phyloP scores from a whole-genome alignment of 805 yeast genomes.

The Kluyveromyces nonfermentans region DNA sequence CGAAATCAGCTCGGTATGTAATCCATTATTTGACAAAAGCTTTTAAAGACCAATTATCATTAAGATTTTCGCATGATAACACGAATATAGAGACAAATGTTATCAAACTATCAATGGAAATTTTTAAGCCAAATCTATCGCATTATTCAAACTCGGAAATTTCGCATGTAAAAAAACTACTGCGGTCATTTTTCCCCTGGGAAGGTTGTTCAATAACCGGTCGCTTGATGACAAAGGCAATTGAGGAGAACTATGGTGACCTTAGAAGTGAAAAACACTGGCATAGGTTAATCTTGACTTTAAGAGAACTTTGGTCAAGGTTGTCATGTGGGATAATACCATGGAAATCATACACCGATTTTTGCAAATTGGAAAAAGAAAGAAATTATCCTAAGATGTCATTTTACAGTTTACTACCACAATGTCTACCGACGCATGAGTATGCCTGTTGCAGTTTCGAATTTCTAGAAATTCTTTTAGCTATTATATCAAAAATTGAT shows the following conservation, averaged over 20 bases:
- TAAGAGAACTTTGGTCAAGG: conserved; percentile 29
- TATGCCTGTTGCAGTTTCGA: conserved; percentile 31
- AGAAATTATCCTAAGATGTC: conserved; percentile 21
- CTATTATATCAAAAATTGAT: conserved; percentile 25
- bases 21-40: conserved; percentile 28
- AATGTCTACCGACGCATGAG: conserved; percentile 28
- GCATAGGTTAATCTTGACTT: conserved; percentile 18
- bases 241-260: conserved; percentile 12
- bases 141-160: conserved; percentile 28
- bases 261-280: conserved; percentile 12
- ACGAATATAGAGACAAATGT: conserved; percentile 8
- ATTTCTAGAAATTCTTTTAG: conserved; percentile 28
- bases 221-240: conserved; percentile 18
- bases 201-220: conserved; percentile 32
- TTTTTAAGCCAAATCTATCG: conserved; percentile 30
- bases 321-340: conserved; percentile 30
- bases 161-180: conserved; percentile 17
- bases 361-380: conserved; percentile 19
- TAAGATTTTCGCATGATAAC: conserved; percentile 11
- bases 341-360: conserved; percentile 28
- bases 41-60: conserved; percentile 17
- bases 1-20: conserved; percentile 29
- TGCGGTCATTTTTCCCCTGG: conserved; percentile 28
- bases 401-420: conserved; percentile 29
- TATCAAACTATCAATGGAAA: conserved; percentile 20